Evolutionary conservation across 2,329 filamentous ascomycete species (phyloP).

Genomic region (Talaromyces verruculosus): DNA sequence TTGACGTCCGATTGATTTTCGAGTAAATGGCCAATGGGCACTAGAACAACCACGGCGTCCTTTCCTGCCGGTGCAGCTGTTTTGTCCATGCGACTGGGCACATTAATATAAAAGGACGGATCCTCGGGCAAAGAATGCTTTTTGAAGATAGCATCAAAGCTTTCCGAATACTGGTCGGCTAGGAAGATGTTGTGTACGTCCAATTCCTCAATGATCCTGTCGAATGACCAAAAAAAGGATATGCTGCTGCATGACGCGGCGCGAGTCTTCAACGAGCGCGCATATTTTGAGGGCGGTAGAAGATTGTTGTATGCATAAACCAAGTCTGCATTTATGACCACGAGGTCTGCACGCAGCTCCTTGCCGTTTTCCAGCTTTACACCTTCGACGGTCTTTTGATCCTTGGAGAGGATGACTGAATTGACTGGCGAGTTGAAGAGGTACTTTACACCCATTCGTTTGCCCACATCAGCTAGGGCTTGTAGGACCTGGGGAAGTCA

Average conservation of each 20-base stretch:
- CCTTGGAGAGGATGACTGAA: too few relatives aligned
- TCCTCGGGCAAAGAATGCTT: conserved; percentile 64
- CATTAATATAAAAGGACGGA: conserved; percentile 75
- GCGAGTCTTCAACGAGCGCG: background rate
- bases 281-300: background rate
- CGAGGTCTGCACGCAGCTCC: background rate
- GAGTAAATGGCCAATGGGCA: background rate
- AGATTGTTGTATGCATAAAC: background rate
- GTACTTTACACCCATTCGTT: too few relatives aligned
- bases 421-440: too few relatives aligned
- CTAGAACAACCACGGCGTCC: conserved; percentile 43
- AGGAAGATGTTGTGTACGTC: background rate
- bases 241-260: background rate
- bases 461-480: too few relatives aligned
- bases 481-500: too few relatives aligned
- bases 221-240: background rate
- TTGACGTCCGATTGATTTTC: background rate
- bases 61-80: conserved; percentile 64
- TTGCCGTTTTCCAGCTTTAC: too few relatives aligned
- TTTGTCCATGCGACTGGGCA: conserved; percentile 67
- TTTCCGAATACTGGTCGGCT: conserved; percentile 52
- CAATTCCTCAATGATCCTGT: background rate
- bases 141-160: conserved; percentile 75
- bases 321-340: background rate
- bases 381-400: too few relatives aligned